Evolutionary conservation across 2,329 filamentous ascomycete genomes (phyloP), one percentile per base, ranked within the genome.

Genomic region (Pseudogymnoascus sp.): DNA sequence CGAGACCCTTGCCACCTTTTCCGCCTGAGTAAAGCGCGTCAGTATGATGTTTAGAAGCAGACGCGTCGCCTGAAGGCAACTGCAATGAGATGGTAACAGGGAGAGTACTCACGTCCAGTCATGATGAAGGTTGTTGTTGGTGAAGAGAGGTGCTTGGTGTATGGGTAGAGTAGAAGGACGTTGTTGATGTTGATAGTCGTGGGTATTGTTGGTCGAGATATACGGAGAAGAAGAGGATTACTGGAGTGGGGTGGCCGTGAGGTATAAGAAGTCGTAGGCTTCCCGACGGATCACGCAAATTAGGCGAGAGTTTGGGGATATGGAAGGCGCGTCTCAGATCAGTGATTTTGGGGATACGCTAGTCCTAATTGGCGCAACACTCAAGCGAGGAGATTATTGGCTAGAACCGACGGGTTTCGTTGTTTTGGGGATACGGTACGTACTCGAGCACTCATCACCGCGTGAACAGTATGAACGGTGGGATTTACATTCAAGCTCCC

Each of bases 1-100:
- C 93, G 80, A 96, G 91, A 78, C 92, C 93, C 87, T 96, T 96
- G 78, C 93, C 93, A 80, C 92, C 92, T 83, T 96, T 96, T 78
- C 91, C 91, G 78, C 91, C 91, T 95, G 73, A 73, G 68, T 66
- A 68, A 67, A 65, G 73, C 73, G 71, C 70, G 80, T 86, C 74
- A 86, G 80, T 76, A 72, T 64, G 26, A 62, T 68, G 65, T 63
- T 67, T 69, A 26, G 62, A 53, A 63, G 59, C 60, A 68, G 66
- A 69, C 65, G 65, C 67, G 68, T 69, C 63, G 68, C 11, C 42
- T 11, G 21, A 47, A 47, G 42, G 65, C 64, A 66, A 13, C 15
- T 15, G 61, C 40, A 44, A 26, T 63, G 60, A 47, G 13, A 15
- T 19, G 8, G 26, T 21, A 21, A 17, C 15, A 33, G 44, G 64